These are phyloP conservation scores for Drechslerella stenobrocha DNA, from an alignment of 2,329 filamentous ascomycete species.

Conservation along the genomic window DNA sequence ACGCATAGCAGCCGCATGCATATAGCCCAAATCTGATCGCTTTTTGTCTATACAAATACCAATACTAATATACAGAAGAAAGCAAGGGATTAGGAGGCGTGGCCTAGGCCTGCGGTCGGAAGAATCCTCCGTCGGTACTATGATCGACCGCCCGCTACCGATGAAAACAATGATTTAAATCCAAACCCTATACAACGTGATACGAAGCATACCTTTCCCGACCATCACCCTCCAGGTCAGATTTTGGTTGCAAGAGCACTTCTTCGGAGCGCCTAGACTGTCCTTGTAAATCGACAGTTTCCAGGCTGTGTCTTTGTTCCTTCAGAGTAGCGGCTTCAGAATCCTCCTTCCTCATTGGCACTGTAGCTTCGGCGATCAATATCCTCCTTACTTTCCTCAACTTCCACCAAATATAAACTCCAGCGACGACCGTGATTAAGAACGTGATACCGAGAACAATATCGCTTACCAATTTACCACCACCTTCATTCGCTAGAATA, in stretches of 20 bases:
- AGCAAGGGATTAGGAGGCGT: too few relatives aligned
- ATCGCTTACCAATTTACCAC: conserved; percentile 29
- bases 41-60: too few relatives aligned
- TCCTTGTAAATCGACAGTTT: not conserved
- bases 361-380: conserved; percentile 51
- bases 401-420: conserved; percentile 56
- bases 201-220: not conserved
- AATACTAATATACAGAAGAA: too few relatives aligned
- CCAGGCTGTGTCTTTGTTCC: not conserved
- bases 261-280: not conserved
- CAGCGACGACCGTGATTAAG: conserved; percentile 55
- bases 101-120: too few relatives aligned
- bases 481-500: conserved; percentile 54
- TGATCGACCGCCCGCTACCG: not conserved
- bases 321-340: not conserved
- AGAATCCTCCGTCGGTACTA: too few relatives aligned
- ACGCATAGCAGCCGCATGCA: too few relatives aligned
- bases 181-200: not conserved
- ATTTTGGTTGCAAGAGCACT: not conserved
- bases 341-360: not conserved
- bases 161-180: not conserved
- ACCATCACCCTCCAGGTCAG: not conserved
- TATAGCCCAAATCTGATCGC: too few relatives aligned
- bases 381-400: conserved; percentile 55
- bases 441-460: conserved; percentile 55